Evolutionary conservation across 768 basidiomycete genomes (phyloP).

Genomic region (Suillus hirtellus): DNA sequence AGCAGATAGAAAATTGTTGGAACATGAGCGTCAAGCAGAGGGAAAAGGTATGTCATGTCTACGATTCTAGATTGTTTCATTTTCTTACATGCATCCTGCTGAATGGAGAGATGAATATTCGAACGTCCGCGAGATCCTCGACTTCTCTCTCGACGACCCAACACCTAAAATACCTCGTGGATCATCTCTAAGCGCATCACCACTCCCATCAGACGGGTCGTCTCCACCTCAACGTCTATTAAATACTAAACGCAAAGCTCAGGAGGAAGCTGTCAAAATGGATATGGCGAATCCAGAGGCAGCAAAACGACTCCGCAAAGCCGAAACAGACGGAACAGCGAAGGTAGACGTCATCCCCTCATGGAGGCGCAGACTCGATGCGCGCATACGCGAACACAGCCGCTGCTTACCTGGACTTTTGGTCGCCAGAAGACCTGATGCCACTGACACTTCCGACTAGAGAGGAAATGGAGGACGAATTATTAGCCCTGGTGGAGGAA

Average conservation of each 20-base stretch:
- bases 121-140: slow-evolving; percentile 54
- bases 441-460: slow-evolving; percentile 75
- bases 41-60: slow-evolving; percentile 56
- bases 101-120: slow-evolving; percentile 68
- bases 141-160: slow-evolving; percentile 50
- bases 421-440: slow-evolving; percentile 69
- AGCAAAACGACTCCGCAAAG: slow-evolving; percentile 2
- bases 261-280: slow-evolving; percentile 1
- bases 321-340: background rate
- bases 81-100: slow-evolving; percentile 24
- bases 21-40: slow-evolving; percentile 72
- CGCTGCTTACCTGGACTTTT: slow-evolving; percentile 70
- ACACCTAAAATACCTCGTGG: slow-evolving; percentile 51
- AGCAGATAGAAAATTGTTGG: slow-evolving; percentile 57
- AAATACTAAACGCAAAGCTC: background rate
- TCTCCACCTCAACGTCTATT: background rate
- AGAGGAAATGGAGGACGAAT: slow-evolving; percentile 75
- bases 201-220: slow-evolving; percentile 21
- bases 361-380: slow-evolving; percentile 23
- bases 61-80: background rate
- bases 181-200: slow-evolving; percentile 19
- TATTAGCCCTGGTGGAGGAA: slow-evolving; percentile 80
- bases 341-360: background rate
- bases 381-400: slow-evolving; percentile 51
- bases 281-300: background rate